Conservation (phyloP, 495 filamentous ascomycete species). For the Bacidia gigantensis region DNA sequence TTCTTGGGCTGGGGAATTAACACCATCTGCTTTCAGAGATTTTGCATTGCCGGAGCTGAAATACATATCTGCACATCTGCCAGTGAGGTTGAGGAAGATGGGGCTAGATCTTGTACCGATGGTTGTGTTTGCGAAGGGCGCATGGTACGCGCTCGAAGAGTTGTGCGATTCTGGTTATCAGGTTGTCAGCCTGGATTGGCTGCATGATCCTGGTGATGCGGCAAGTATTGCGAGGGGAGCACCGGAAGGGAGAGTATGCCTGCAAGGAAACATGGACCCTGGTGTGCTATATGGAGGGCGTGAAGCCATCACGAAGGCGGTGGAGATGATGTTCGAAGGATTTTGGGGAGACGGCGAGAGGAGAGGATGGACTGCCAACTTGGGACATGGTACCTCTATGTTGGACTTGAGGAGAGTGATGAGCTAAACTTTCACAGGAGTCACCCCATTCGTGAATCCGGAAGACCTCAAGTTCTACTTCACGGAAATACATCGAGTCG, state of each 20-base stretch:
- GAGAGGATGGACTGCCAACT: slow-evolving; percentile 75
- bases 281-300: slow-evolving; percentile 79
- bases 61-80: slow-evolving; percentile 68
- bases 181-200: slow-evolving; percentile 89
- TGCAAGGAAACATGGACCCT: slow-evolving; percentile 94
- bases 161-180: slow-evolving; percentile 82
- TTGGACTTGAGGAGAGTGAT: neutral
- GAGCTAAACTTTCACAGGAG: slow-evolving; percentile 36
- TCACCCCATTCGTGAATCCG: slow-evolving; percentile 86
- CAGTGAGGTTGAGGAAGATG: slow-evolving; percentile 54
- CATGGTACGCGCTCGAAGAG: slow-evolving; percentile 89
- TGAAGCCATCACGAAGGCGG: slow-evolving; percentile 61
- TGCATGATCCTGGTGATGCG: slow-evolving; percentile 77
- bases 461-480: slow-evolving; percentile 89
- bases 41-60: slow-evolving; percentile 79
- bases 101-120: slow-evolving; percentile 74
- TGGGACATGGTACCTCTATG: slow-evolving; percentile 63
- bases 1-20: slow-evolving; percentile 92
- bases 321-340: slow-evolving; percentile 71
- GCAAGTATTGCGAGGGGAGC: slow-evolving; percentile 48
- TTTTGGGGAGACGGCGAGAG: slow-evolving; percentile 85
- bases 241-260: slow-evolving; percentile 45
- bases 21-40: slow-evolving; percentile 62
- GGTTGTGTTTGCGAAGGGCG: slow-evolving; percentile 99
- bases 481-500: slow-evolving; percentile 65